Evolutionary conservation across 306 rosid species (phyloP).

Genomic region (Casuarina cunninghamiana): DNA sequence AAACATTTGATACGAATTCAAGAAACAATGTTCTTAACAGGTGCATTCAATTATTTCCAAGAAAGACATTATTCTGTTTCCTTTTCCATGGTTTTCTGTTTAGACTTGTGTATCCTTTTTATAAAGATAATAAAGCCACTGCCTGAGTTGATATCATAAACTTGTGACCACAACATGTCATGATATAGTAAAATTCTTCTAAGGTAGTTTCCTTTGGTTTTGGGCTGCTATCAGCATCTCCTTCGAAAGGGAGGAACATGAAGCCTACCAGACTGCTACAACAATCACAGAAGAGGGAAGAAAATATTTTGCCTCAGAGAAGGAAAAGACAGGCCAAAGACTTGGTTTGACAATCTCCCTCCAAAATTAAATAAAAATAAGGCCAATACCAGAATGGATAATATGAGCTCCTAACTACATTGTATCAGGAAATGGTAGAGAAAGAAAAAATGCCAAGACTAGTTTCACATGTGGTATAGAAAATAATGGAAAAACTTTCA

Average conservation of each 20-base stretch:
- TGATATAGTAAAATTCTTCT: neutral
- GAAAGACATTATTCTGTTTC: neutral
- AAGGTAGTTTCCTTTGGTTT: neutral
- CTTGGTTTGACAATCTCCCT: neutral
- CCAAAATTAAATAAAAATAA: too few species aligned
- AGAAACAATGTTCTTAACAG: conserved; percentile 8
- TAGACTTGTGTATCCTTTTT: neutral
- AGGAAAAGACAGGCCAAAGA: neutral
- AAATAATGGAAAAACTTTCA: neutral
- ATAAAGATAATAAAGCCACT: neutral
- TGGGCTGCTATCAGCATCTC: neutral
- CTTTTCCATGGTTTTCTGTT: neutral
- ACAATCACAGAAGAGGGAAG: neutral
- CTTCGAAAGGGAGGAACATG: neutral
- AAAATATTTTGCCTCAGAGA: neutral
- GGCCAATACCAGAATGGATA: neutral
- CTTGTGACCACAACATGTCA: neutral
- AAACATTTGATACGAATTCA: conserved; percentile 7
- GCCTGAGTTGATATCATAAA: neutral
- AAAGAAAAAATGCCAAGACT: neutral
- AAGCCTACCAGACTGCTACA: neutral
- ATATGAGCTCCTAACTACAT: neutral
- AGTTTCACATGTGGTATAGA: neutral
- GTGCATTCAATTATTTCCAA: neutral
- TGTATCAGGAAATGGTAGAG: neutral